Evolutionary conservation across 345 rosid species (phyloP).

Genomic region (Physaria fendleri): DNA sequence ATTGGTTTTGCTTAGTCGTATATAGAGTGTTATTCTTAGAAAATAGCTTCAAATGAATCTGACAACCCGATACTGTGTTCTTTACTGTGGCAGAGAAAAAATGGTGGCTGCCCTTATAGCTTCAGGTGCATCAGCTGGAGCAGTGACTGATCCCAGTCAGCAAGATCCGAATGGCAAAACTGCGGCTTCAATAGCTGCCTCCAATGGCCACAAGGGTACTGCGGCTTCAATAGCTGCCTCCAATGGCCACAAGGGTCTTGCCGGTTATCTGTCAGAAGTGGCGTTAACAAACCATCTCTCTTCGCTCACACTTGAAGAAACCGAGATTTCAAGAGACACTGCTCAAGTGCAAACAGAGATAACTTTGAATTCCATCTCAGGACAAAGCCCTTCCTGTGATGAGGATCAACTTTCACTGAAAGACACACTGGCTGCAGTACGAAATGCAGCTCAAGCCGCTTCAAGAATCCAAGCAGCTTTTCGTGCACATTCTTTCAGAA

Average conservation of each 20-base stretch:
- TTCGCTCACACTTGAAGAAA: slow-evolving; percentile 75
- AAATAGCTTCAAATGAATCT: neutral
- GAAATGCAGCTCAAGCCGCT: slow-evolving; percentile 90
- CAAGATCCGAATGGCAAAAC: slow-evolving; percentile 73
- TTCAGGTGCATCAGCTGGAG: slow-evolving; percentile 89
- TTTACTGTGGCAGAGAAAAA: slow-evolving; percentile 56
- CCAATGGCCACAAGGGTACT: slow-evolving; percentile 63
- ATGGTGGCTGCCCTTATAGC: slow-evolving; percentile 93
- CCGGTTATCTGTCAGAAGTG: slow-evolving; percentile 93
- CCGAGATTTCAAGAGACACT: slow-evolving; percentile 57
- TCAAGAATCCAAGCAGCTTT: slow-evolving; percentile 92
- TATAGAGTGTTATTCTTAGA: neutral
- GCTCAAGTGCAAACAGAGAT: slow-evolving; percentile 79
- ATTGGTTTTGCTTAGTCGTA: neutral
- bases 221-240: slow-evolving; percentile 77
- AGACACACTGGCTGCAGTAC: slow-evolving; percentile 75
- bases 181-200: slow-evolving; percentile 75
- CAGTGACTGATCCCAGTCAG: slow-evolving; percentile 83
- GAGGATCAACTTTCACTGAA: slow-evolving; percentile 72
- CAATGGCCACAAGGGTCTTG: slow-evolving; percentile 82
- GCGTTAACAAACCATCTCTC: slow-evolving; percentile 88
- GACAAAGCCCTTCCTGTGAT: slow-evolving; percentile 12
- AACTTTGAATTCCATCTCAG: slow-evolving; percentile 48
- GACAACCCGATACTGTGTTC: neutral
- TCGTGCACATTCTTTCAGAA: slow-evolving; percentile 90